Evolutionary conservation across 2,329 filamentous ascomycete species (phyloP), one percentile per base, ranked within the genome.

Genomic region (Cordyceps tenuipes): DNA sequence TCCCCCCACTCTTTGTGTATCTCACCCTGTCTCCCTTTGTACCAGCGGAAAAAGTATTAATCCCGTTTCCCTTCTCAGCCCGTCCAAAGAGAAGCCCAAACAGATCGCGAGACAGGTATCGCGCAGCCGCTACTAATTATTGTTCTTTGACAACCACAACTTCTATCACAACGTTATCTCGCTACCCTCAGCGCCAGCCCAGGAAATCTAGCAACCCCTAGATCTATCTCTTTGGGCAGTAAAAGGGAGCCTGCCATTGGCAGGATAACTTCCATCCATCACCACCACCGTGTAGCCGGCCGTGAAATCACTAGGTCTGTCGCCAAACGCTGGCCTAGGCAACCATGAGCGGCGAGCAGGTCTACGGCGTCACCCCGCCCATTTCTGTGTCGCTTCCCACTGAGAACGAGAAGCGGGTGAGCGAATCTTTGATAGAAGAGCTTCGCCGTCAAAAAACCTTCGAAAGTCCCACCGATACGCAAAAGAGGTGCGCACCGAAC

Each of bases 401-500:
- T 1, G 82, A 88, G 59, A 77, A 82, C 43, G 93, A 99, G 72
- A 83, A 88, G 60, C 81, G 87, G 64, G 83, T 88, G 55, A 95
- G 90, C 67, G 86, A 91, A 65, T 80, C 86, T 60, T 82, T 99
- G 49, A 82, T 96, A 60, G 85, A 89, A 60, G 92, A 97, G 74
- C 77, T 99, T 63, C 91, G 91, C 71, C 81, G 81, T 46, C 90
- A 97, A 75, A 93, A 95, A 75, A 96, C 94, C 57, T 99, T 96
- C 68, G 94, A 97, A 74, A 85, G 84, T 57, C 82, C 85, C 15
- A 81, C 89, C 48, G 94, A 95, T 70, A 96, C 90, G 3, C 82
- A 90, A 63, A 91, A 89, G 72, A 87, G 92, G 90, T 90, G 75
- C 43, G 36, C 1, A 29, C 41, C 46, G 29, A 29, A 46, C 48